Evolutionary conservation across 2,329 filamentous ascomycete genomes (phyloP), one percentile per base, ranked within the genome.

Genomic region (Diaporthe batatas): DNA sequence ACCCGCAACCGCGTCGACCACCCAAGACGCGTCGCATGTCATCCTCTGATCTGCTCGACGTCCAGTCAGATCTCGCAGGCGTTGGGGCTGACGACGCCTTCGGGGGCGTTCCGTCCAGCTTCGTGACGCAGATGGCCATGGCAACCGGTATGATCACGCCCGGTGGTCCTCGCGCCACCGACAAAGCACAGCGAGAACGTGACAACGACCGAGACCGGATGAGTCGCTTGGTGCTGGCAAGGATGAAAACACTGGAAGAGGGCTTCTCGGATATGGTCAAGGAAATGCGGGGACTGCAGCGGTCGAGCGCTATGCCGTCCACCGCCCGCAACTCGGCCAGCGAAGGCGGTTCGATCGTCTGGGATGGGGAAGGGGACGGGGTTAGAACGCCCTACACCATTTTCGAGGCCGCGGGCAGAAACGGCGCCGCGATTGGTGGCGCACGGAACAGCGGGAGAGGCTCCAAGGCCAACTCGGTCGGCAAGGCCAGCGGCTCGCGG

Each of bases 231-330:
- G 93, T 98, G 82, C 85, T 98, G 58, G 94, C 94, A 11, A 88
- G 94, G 44, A 98, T 98, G 94, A 96, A 96, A 81, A 96, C 93
- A 10, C 87, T 98, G 2, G 95, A 98, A 80, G 94, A 97, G 82
- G 93, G 95, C 18, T 96, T 98, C 81, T 89, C 93, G 2, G 94
- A 98, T 73, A 92, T 97, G n/a, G 89, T 95, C 72, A 91, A 90
- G 75, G 94, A 96, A 81, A 92, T 97, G 80, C 91, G 93, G 75
- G 90, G 91, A 75, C 83, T 89, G 80, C 89, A 85, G 82, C 82
- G 81, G 75, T 83, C 81, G 59, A 79, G 81, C 59, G 84, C 85
- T 3, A 83, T 62, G 39, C 58, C 39, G 6, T 62, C 85, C 2
- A 88, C 87, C 8, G 83, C 85, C 36, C 84, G 86, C 68, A 89